phyloP scores from a whole-genome alignment of 2,329 filamentous ascomycete species.

The Saccharata proteae region DNA sequence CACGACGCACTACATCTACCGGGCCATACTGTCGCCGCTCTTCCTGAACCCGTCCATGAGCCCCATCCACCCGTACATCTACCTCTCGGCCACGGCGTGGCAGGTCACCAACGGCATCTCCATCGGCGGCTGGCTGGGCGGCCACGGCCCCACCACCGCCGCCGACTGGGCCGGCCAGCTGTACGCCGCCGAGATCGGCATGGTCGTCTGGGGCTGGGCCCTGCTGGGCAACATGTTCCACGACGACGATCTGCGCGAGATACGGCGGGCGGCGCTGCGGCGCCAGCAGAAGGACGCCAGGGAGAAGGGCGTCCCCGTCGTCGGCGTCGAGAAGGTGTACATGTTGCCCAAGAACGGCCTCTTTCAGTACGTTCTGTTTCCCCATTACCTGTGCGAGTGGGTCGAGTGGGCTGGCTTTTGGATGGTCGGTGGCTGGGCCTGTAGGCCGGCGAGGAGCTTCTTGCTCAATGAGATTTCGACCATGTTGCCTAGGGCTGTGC shows the following conservation, averaged over 20 bases:
- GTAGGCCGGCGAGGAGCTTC: constrained; percentile 68
- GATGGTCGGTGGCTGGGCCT: constrained; percentile 54
- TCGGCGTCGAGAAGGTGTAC: constrained; percentile 67
- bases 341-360: constrained; percentile 73
- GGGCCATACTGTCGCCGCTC: constrained; percentile 70
- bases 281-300: constrained; percentile 41
- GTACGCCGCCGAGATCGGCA: constrained; percentile 45
- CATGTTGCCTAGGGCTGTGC: constrained; percentile 78
- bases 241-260: constrained; percentile 80
- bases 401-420: constrained; percentile 88
- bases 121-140: constrained; percentile 69
- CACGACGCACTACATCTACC: constrained; percentile 81
- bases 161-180: constrained; percentile 37
- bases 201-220: constrained; percentile 64
- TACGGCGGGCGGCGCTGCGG: constrained; percentile 57
- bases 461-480: constrained; percentile 76
- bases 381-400: constrained; percentile 96
- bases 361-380: constrained; percentile 73
- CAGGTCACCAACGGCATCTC: constrained; percentile 70
- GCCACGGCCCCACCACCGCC: constrained; percentile 58
- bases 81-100: constrained; percentile 53
- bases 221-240: constrained; percentile 75
- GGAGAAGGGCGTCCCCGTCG: constrained; percentile 31
- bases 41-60: constrained; percentile 82
- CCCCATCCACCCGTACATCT: constrained; percentile 64